Base-by-base conservation (phyloP, 192 early-diverging fungal species). In the Coemansia sp. region DNA sequence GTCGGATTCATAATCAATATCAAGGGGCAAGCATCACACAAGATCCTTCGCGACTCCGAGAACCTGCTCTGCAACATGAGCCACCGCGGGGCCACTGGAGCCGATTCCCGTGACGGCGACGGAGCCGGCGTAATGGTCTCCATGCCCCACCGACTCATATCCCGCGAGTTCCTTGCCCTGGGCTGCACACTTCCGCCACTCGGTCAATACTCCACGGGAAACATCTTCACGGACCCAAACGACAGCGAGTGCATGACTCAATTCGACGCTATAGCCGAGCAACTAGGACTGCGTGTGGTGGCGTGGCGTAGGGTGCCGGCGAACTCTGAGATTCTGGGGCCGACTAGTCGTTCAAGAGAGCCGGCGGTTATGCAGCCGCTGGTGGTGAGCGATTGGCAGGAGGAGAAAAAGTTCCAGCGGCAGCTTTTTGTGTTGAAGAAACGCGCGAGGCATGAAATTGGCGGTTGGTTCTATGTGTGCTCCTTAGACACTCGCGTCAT, bases 61-160 rank as follows among this genome's bases (percentile, higher is more conserved):
- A 83, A 84, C 73, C 88, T 99, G 69, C 90, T 99, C 35, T 97
- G 95, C 87, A 97, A 99, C 85, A 99, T 99, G 97, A 95, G 94
- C 60, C 97, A 99, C 83, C 89, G 97, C 65, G 97, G 97, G 69
- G 97, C 95, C 13, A 88, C 89, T 6, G 93, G 93, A 59, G 93
- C 95, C 40, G 95, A 97, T 73, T 87, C 89, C 55, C 89, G 95
- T 28, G 97, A 99, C 71, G 97, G 97, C 65, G 97, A 99, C 81
- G 97, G 95, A 67, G 95, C 95, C n/a, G 97, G 97, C 60, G 90
- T 97, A 48, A 99, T 99, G 97, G 84, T 90, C 5, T 87, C 88
- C 20, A 95, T 99, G 74, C 97, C 97, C 24, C 94, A 99, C 86
- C 79, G 87, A 50, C 89, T 97, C 67, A 87, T 99, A 68, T 73